Conservation (phyloP, 2,329 filamentous ascomycete species). For the Diaporthe vexans region DNA sequence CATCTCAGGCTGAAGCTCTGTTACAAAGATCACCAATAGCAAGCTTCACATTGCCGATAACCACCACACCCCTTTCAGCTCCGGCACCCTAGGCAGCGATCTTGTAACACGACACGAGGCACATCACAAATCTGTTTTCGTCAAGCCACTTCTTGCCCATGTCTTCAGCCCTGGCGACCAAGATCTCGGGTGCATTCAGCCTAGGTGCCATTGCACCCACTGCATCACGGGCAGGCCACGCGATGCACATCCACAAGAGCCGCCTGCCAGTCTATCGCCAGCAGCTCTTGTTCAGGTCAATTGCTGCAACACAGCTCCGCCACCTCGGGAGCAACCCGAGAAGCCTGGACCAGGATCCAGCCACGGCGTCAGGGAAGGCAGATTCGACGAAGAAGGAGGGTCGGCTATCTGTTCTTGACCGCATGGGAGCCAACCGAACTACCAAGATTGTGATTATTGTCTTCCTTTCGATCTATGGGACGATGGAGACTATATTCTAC, state of each 20-base stretch:
- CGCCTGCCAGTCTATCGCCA: no score
- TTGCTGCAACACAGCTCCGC: background rate
- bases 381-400: background rate
- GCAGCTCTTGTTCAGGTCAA: no score
- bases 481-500: background rate
- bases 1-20: rapidly evolving
- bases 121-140: background rate
- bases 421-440: background rate
- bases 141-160: background rate
- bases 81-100: background rate
- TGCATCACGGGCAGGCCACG: background rate
- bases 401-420: conserved; percentile 6
- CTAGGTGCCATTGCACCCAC: background rate
- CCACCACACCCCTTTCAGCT: background rate
- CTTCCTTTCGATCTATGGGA: conserved; percentile 8
- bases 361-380: background rate
- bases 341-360: background rate
- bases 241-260: no score
- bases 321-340: background rate
- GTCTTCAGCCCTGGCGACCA: background rate
- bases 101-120: background rate
- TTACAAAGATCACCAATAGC: background rate
- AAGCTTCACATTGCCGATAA: background rate
- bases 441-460: conserved; percentile 19
- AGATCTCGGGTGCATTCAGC: background rate